phyloP scores from a whole-genome alignment of 352 stramenopile species.

The Thraustotheca clavata region DNA sequence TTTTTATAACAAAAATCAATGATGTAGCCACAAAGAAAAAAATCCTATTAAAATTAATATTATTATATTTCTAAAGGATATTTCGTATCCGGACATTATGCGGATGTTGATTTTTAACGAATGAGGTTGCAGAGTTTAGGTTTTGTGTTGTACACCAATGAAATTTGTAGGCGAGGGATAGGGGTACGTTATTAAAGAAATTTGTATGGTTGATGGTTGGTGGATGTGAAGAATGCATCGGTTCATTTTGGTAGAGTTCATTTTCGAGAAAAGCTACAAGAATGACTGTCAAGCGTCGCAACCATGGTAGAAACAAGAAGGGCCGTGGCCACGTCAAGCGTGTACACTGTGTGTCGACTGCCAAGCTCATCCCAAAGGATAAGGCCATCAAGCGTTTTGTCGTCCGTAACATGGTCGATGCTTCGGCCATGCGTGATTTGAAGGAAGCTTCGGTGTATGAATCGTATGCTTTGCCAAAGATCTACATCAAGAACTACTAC shows the following conservation, averaged over 20 bases:
- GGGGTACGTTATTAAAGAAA: background rate
- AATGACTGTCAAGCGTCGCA: constrained; percentile 99
- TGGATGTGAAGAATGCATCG: background rate
- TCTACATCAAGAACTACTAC: constrained; percentile 99
- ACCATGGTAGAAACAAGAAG: constrained; percentile 99
- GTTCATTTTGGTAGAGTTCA: constrained; percentile 26
- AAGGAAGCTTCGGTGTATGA: constrained; percentile 98
- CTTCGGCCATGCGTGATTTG: constrained; percentile 97
- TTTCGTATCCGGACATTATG: too few species aligned
- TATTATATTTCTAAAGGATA: too few species aligned
- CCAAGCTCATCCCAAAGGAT: constrained; percentile 98
- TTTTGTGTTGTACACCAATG: constrained; percentile 5
- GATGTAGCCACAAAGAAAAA: too few species aligned
- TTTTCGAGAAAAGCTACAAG: constrained; percentile 85
- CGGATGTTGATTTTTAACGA: background rate
- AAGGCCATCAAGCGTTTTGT: constrained; percentile 92
- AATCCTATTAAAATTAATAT: too few species aligned
- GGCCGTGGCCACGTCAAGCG: constrained; percentile 98
- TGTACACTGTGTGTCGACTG: constrained; percentile 96
- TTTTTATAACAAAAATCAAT: too few species aligned
- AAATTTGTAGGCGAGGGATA: background rate
- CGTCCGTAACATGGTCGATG: constrained; percentile 97
- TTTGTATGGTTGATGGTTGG: constrained; percentile 4
- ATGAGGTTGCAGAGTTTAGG: too few species aligned
- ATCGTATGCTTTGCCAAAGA: constrained; percentile 98